Base-by-base conservation (phyloP, 23 red algal species). In the Gracilariopsis chorda region DNA sequence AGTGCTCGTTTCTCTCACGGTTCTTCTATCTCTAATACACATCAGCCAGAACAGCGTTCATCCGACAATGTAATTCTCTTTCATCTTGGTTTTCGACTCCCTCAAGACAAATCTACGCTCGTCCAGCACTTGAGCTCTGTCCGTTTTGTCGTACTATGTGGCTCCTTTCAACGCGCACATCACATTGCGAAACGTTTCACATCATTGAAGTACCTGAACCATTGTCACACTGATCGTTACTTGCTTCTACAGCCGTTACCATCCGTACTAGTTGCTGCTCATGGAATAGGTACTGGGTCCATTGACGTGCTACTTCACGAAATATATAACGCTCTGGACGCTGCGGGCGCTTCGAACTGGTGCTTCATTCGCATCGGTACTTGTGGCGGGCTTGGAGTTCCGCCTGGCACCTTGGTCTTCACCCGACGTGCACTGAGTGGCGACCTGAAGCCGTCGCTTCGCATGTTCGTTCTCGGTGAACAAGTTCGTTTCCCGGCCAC, bases 281-380 rank as follows among this genome's bases (percentile, higher is more conserved):
- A 88, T 62, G 83, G 83, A 20, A 88, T 88, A 30, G 83, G 83
- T 3, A 51, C 34, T 28, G 65, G 62, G 1, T 88, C 83, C 14
- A 56, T 88, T 30, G 83, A 88, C 65, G 64, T 74, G 16, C 11
- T 88, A 39, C 34, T 88, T n/a, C 63, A 88, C 48, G 83, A 88
- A 34, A 43, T 88, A 6, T 45, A 75, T 23, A 10, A 39, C 24
- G 34, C 55, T n/a, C 17, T 88, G 10, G 24, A 8, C 16, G 62
- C 83, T 30, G 46, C 48, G n/a, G 40, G 29, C 25, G 63, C 51
- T 8, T 49, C 55, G 3, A 33, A 48, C 11, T 88, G 65, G 63
- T 32, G 45, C 1, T 56, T 88, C 23, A 76, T 88, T 45, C 83
- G 83, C 25, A 44, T 71, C 0, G 83, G 83, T 9, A 59, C 35